These are phyloP conservation scores for Chaetomium cochliodes DNA, from an alignment of 495 filamentous ascomycete species.

Conservation along the genomic window DNA sequence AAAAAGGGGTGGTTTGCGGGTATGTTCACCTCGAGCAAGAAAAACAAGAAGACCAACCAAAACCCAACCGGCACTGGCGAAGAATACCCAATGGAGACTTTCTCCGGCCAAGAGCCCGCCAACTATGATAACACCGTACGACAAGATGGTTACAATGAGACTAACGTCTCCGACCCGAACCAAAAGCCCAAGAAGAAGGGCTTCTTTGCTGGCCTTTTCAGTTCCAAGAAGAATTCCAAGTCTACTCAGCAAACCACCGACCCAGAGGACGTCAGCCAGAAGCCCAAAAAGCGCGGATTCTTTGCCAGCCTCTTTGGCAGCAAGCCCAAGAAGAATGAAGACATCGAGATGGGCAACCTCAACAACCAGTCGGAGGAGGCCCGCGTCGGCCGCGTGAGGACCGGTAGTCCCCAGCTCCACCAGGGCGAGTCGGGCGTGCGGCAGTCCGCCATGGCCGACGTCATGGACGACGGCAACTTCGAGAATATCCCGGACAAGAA, in stretches of 20 bases:
- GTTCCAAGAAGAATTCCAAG: background rate
- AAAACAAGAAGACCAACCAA: background rate
- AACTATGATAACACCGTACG: no score
- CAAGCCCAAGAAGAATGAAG: slow-evolving; percentile 15
- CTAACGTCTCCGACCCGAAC: no score
- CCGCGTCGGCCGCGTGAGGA: slow-evolving; percentile 19
- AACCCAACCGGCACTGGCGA: background rate
- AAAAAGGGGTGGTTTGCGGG: background rate
- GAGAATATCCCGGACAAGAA: slow-evolving; percentile 1
- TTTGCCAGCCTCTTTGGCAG: slow-evolving; percentile 13
- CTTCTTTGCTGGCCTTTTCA: slow-evolving; percentile 5
- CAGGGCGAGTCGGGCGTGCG: background rate
- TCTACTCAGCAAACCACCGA: background rate
- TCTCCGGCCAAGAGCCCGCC: no score
- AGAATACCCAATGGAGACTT: no score
- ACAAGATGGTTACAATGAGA: background rate
- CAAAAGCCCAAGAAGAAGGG: slow-evolving; percentile 3
- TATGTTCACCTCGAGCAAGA: slow-evolving; percentile 1
- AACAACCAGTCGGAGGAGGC: background rate
- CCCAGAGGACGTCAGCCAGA: background rate
- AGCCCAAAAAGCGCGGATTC: slow-evolving; percentile 7
- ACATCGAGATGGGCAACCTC: slow-evolving; percentile 21
- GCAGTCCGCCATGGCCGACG: slow-evolving; percentile 8
- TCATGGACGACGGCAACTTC: slow-evolving; percentile 7
- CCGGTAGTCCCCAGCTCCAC: slow-evolving; percentile 17